Base-by-base conservation (phyloP, 257 asterid species). In the Eustoma russellianum region DNA sequence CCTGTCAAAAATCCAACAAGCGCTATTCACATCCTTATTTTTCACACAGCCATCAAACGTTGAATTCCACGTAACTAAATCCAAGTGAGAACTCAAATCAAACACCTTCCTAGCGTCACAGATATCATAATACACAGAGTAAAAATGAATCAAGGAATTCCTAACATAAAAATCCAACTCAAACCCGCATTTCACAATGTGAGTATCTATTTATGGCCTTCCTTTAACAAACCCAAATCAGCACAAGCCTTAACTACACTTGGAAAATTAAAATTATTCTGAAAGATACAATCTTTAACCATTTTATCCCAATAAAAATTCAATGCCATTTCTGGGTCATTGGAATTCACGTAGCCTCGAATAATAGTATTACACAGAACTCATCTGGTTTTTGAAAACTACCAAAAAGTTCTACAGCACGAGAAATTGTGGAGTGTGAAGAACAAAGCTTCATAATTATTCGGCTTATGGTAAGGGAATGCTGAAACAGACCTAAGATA, bases 1-100 rank as follows among this genome's bases (percentile, higher is more conserved):
- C 41, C 33, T 38, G 43, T 70, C 77, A 49, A 74, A 74, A 44
- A 74, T 38, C 53, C 45, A 48, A n/a, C 63, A 51, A 6, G 77
- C 80, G 41, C 56, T 13, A 18, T 7, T 30, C 57, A 70, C 49
- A 41, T 66, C 61, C 34, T 68, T 71, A 28, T 70, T 74, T 44
- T 74, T 70, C 53, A 66, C 70, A 53, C 58, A 74, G 30, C 74
- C 79, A 1, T 65, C 67, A 49, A 73, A 30, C 79, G 66, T 66
- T 5, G 66, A 46, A 61, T 74, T 74, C 77, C 74, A 74, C 3
- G 74, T 74, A 41, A 66, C 74, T 55, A 70, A 63, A 70, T 70
- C 73, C 9, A 55, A 66, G 17, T 74, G 61, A 41, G 64, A 44
- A 66, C 71, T 66, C 18, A 64, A 30, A 64, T 60, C 75, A 64